Conservation (phyloP, 1,284 basidiomycete species). For the Clitocybe nebularis region DNA sequence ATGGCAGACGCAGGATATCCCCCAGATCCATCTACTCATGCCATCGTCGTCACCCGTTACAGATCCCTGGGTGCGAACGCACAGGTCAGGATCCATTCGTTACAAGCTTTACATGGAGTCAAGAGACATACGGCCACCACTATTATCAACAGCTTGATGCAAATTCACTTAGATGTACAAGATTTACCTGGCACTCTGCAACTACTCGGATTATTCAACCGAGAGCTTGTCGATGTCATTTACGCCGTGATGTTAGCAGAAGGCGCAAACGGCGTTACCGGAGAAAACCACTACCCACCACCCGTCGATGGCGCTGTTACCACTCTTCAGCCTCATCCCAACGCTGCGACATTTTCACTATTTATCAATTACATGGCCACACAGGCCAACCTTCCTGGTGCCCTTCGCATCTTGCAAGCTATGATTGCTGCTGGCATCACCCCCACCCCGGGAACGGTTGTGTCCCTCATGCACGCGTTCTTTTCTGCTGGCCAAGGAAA, state of each 20-base stretch:
- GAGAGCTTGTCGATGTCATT: conserved; percentile 18
- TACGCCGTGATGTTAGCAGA: conserved; percentile 27
- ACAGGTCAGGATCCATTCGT: conserved; percentile 47
- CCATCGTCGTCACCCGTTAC: conserved; percentile 54
- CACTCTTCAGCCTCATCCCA: conserved; percentile 27
- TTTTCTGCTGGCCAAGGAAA: conserved; percentile 42
- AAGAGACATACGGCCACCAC: conserved; percentile 38
- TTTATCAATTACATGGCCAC: conserved; percentile 57
- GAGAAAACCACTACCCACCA: no score
- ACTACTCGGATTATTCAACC: conserved; percentile 48
- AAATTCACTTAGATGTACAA: conserved; percentile 51
- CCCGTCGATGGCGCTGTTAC: not conserved
- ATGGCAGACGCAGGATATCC: conserved; percentile 58
- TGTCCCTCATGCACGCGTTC: conserved; percentile 54
- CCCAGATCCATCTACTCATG: conserved; percentile 54
- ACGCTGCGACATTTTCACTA: conserved; percentile 60
- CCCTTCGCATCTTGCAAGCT: conserved; percentile 42
- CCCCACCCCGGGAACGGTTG: conserved; percentile 44
- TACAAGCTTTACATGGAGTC: conserved; percentile 42
- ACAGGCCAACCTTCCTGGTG: conserved; percentile 40
- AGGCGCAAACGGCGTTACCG: conserved; percentile 30
- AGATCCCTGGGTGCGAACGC: conserved; percentile 55
- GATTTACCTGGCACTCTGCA: conserved; percentile 44
- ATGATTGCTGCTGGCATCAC: conserved; percentile 41
- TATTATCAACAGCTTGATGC: conserved; percentile 62